Base-by-base conservation (phyloP, 306 rosid genomes). In the Inga oerstediana region DNA sequence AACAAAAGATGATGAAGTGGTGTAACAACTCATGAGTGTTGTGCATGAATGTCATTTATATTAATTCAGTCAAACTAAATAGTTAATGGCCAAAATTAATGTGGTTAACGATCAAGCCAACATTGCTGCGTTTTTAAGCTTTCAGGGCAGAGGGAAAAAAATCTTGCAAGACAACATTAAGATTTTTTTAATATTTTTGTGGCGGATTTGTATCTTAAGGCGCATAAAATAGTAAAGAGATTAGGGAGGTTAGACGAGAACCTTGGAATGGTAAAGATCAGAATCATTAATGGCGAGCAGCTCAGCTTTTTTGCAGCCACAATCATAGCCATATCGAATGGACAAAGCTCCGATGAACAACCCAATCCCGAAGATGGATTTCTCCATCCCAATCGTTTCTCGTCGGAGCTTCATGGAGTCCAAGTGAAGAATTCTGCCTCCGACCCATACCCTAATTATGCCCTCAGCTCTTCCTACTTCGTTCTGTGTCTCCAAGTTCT, bases 381-480 rank as follows among this genome's bases (percentile, higher is more conserved):
- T 95, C 78, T 93, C 94, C 96, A 95, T 95, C 9, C 88, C 93
- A 44, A 93, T 44, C 5, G 95, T 92, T 81, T 95, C 98, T 83
- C 91, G 86, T 7, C 37, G 82, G 58, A 95, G 91, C 67, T 80
- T 92, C 41, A 95, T 92, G 1, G 99, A 95, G 11, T 95, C 98
- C 92, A 95, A 77, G 82, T 92, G 98, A 85, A 95, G 98, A 76
- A 95, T 80, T 54, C 6, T 95, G 49, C 96, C 94, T 44, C 80
- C 74, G 0, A 91, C 11, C 97, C 97, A 93, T 3, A 90, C 48
- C 86, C 97, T 90, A 37, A 93, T 51, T 41, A 95, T 16, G 1
- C 98, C 98, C 78, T 95, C 97, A 0, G 98, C 98, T 72, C 52
- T 92, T 49, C 98, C 98, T 19, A 95, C 79, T 83, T 95, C 98